Base-by-base conservation (phyloP, 2,329 filamentous ascomycete genomes). In the Penicillium palitans region DNA sequence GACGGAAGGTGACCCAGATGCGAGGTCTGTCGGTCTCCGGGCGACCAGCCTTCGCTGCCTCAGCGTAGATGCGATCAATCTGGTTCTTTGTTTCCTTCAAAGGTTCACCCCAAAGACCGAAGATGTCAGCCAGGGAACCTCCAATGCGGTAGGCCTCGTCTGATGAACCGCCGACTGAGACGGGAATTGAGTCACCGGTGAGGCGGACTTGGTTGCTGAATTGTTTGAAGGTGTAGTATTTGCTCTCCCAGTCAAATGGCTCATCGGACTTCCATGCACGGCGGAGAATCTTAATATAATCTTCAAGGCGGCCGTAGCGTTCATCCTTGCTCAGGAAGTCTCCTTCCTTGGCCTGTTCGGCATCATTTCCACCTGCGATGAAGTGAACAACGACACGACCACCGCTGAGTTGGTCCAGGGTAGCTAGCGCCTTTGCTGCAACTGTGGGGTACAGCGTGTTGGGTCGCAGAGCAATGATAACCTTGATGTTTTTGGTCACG, bases 1-100 rank as follows among this genome's bases (percentile, higher is more conserved):
- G 84, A 2, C 84, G 78, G 79, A 87, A 87, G 0, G 84, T 86
- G 1, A 87, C 84, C 84, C 84, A 87, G 65, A 87, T 87, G 4
- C 83, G 74, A 7, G 84, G 84, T 0, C 80, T 73, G 61, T 87
- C 84, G 0, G 60, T 68, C 1, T 85, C 83, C 0, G 60, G 64
- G 0, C 84, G 79, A 0, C 84, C 84, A 2, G 84, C 84, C 61
- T 81, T 81, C n/a, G 77, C 81, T 0, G 84, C 81, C 64, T 83
- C 84, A 3, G 79, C 82, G 61, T 85, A 85, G 67, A 87, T 83
- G 21, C 80, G 79, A 61, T 85, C 82, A 62, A 87, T 85, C 68
- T 87, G 84, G 65, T 87, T 77, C 71, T 83, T 84, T 0, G 84
- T 87, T 67, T 87, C 84, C 71, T 86, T 85, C 2, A 87, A 74